Evolutionary conservation across 2,329 filamentous ascomycete genomes (phyloP), one percentile per base, ranked within the genome.

Genomic region (Ceratocystiopsis minuta): DNA sequence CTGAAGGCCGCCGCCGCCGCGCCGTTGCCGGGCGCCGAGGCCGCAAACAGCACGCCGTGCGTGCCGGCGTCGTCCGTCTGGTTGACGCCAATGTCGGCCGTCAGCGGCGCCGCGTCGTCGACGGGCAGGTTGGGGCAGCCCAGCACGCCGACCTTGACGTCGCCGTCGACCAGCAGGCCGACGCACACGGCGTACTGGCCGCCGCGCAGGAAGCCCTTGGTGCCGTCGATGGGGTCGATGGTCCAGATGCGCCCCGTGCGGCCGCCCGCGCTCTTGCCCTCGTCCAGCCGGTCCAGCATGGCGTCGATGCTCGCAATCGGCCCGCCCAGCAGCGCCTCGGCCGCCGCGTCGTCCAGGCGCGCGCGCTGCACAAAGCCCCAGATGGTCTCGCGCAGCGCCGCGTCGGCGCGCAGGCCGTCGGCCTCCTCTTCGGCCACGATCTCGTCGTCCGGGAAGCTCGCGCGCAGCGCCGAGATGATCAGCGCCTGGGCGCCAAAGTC

Each of bases 401-500:
- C 64, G 51, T 96, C 78, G 43, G 77, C 67, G 43, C 83, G 75
- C 46, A 98, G 72, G 51, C 79, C 72, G 46, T 75, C 76, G 9
- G 88, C 83, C 62, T 98, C 90, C 62, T 98, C 90, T 62, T 98
- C 90, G 51, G 83, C 90, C 36, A 98, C 84, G 48, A 98, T 82
- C 59, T 84, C 80, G 56, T 98, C 90, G 33, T 75, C 57, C 16
- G 90, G 90, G 66, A 98, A 98, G 61, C 81, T 84, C 61, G 83
- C 75, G 61, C 79, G 78, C 51, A 98, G 78, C 24, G 88, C 88
- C 44, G 78, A 72, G 55, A 96, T 94, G 61, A 98, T 94, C 50
- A 98, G 75, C 31, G 90, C 87, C 66, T 98, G 90, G 34, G 90
- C 92, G 55, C 90, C 90, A 60, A 94, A 96, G 65, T 98, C 90